Base-by-base conservation (phyloP, 768 basidiomycete species). In the Lactarius quietus region DNA sequence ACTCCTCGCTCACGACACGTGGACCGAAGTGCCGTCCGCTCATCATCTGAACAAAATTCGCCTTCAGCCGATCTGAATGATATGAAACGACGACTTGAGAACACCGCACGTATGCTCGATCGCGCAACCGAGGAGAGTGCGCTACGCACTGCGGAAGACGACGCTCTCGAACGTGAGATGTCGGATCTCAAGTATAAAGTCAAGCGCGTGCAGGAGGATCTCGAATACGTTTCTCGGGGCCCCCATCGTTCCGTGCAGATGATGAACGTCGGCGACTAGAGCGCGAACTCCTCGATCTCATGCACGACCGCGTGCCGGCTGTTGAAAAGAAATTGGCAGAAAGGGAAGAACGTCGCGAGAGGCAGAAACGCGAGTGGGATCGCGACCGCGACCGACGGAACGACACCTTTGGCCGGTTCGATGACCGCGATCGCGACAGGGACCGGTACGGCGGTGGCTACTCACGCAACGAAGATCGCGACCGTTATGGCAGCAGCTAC, bases 231-330 rank as follows among this genome's bases (percentile, higher is more conserved):
- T 60, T 84, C 86, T 2, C 85, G 88, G 8, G 90, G 93, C 0
- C 86, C 93, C 1, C 82, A 87, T 84, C 86, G 3, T 73, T 79
- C 12, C 82, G 84, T 20, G 90, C 90, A 76, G 94, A 97, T 62
- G 90, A 94, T 68, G 95, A 98, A 73, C 81, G 88, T 61, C 78
- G 96, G 26, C 83, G 86, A 69, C 80, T 97, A 33, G 97, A 99
- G 76, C 82, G 96, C 51, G 94, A 98, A 70, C 79, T 98, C 23
- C 75, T 96, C 62, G 80, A 82, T 54, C 78, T 99, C 59, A 85
- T 92, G 86, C 95, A 98, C 72, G 93, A 96, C 72, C 84, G 89
- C 54, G 81, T 99, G 6, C 97, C 97, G 0, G 92, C 93, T 62
- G 83, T 99, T 8, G 95, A 98, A 76, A 82, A 87, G 69, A 86